A percentile compares a stretch with the other conserved stretches of the same genome.
These are phyloP conservation scores for Sporothrix variecibatus DNA, from an alignment of 2,329 filamentous ascomycete genomes.

Conservation along the genomic window DNA sequence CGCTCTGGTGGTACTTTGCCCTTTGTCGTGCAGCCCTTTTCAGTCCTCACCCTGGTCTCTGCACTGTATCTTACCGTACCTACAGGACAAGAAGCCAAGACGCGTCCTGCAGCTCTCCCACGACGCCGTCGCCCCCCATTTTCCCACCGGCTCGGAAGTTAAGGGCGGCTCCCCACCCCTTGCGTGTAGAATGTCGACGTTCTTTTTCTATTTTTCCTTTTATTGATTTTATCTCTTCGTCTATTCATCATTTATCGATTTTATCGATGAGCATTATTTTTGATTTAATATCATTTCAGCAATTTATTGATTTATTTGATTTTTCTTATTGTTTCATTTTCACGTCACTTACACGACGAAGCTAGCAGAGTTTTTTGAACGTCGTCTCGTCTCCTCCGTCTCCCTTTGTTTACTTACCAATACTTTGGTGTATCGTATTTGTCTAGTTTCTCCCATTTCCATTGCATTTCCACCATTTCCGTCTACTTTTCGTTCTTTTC, in stretches of 20 bases:
- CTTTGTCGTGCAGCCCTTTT: neutral
- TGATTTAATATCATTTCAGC: no score
- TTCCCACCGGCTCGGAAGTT: neutral
- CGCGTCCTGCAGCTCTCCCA: constrained; percentile 15
- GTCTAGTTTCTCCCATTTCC: neutral
- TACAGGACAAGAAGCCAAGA: neutral
- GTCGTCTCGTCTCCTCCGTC: neutral
- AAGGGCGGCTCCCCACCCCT: neutral
- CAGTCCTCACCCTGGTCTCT: neutral
- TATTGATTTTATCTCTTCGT: neutral
- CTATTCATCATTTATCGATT: no score
- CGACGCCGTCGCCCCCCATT: neutral
- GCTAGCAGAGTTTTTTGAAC: neutral
- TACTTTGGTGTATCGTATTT: neutral
- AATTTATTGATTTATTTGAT: neutral
- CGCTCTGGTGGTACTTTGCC: neutral
- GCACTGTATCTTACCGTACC: neutral
- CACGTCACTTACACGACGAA: neutral
- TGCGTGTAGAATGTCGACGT: neutral
- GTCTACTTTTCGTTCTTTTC: neutral
- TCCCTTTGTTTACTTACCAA: constrained; percentile 8
- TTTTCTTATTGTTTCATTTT: neutral
- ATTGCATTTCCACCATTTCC: neutral
- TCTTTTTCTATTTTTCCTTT: neutral
- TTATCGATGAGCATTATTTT: no score